These are phyloP conservation scores for Pachyrhizus erosus DNA, from an alignment of 306 rosid species.

Conservation along the genomic window DNA sequence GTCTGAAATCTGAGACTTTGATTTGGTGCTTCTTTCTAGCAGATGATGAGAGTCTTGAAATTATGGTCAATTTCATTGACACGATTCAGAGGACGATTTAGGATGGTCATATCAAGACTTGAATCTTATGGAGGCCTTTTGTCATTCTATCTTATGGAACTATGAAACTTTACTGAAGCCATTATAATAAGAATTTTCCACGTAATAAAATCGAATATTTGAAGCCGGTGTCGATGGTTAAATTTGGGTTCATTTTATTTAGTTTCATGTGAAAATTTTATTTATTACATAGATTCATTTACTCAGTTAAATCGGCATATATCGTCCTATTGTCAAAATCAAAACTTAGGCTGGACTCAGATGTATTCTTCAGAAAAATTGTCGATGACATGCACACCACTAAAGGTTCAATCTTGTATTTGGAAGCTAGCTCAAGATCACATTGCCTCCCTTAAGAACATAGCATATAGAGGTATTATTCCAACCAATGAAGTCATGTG, in stretches of 20 bases:
- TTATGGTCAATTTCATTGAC: slow-evolving; percentile 48
- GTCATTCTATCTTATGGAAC: neutral
- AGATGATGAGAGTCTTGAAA: slow-evolving; percentile 47
- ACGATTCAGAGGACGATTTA: slow-evolving; percentile 29
- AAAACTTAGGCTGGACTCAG: neutral
- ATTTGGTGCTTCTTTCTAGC: neutral
- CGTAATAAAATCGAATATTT: neutral
- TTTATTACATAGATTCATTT: neutral
- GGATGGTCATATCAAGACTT: neutral
- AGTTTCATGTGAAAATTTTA: neutral
- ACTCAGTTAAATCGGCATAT: neutral
- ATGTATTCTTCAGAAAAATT: too few species aligned
- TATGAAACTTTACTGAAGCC: neutral
- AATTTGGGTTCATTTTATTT: neutral
- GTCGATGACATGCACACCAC: neutral
- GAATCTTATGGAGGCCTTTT: neutral
- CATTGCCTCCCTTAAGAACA: neutral
- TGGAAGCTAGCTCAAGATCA: neutral
- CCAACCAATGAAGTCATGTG: neutral
- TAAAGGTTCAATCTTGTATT: neutral
- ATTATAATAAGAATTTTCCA: neutral
- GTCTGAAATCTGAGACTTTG: neutral
- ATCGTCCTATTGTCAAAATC: neutral
- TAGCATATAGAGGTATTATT: neutral
- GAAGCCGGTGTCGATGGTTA: neutral